Percentiles rank a stretch among this genome's conserved stretches.
These are phyloP conservation scores for Leptographium radiaticola DNA, from an alignment of 2,329 filamentous ascomycete genomes.

Conservation along the genomic window DNA sequence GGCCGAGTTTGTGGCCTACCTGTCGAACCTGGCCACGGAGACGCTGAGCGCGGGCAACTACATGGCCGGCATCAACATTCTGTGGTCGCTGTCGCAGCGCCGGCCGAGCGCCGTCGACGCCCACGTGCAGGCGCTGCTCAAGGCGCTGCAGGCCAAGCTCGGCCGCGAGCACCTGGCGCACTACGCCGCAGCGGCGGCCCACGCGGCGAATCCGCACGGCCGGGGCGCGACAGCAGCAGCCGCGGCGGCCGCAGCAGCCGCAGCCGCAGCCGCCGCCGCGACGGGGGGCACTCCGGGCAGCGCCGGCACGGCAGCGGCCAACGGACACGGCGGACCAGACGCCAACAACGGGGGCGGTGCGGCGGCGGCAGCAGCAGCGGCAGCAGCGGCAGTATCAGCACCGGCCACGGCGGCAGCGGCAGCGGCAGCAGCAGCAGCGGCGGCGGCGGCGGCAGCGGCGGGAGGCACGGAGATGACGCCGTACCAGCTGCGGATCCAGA, in stretches of 20 bases:
- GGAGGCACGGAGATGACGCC: conserved; percentile 46
- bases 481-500: conserved; percentile 79
- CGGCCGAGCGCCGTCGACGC: conserved; percentile 80
- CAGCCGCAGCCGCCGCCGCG: too few relatives aligned
- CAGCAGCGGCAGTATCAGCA: too few relatives aligned
- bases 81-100: conserved; percentile 81
- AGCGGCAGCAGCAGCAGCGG: background rate
- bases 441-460: conserved; percentile 24
- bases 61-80: conserved; percentile 77
- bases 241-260: too few relatives aligned
- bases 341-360: too few relatives aligned
- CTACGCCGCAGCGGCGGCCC: conserved; percentile 45
- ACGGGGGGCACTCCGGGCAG: too few relatives aligned
- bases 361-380: too few relatives aligned
- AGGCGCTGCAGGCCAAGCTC: conserved; percentile 80
- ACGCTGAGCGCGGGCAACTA: conserved; percentile 71
- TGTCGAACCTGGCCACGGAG: conserved; percentile 80
- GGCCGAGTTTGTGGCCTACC: conserved; percentile 74
- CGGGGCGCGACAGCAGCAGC: conserved; percentile 27
- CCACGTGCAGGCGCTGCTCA: conserved; percentile 81
- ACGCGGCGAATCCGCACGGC: conserved; percentile 24
- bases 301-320: too few relatives aligned
- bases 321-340: too few relatives aligned
- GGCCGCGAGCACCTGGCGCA: conserved; percentile 85
- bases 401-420: background rate